These are phyloP conservation scores for Xerocomellus chrysenteron DNA, from an alignment of 768 basidiomycete genomes.

Conservation along the genomic window DNA sequence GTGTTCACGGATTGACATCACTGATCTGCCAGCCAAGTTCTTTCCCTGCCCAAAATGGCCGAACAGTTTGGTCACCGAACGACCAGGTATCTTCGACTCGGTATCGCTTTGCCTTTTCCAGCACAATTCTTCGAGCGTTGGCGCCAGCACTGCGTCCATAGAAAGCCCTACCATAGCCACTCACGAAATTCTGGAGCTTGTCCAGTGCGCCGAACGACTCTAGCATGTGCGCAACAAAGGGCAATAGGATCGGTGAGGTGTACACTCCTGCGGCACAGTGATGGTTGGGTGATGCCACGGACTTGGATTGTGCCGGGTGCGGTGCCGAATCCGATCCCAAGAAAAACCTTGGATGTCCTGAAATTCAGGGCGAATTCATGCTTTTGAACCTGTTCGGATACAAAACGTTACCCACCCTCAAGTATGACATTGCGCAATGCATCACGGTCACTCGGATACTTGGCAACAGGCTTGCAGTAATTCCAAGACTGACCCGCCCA, in stretches of 20 bases:
- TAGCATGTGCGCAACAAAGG: slow-evolving; percentile 84
- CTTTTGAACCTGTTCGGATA: not conserved
- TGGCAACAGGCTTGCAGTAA: slow-evolving; percentile 98
- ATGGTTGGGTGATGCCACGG: slow-evolving; percentile 63
- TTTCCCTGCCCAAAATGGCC: slow-evolving; percentile 90
- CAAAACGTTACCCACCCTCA: slow-evolving; percentile 51
- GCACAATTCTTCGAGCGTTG: slow-evolving; percentile 37
- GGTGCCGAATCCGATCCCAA: slow-evolving; percentile 97
- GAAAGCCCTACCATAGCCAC: slow-evolving; percentile 75
- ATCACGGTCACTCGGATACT: slow-evolving; percentile 87
- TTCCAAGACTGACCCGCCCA: slow-evolving; percentile 96
- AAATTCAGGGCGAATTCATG: not conserved
- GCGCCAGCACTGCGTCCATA: slow-evolving; percentile 48
- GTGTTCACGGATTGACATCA: slow-evolving; percentile 15
- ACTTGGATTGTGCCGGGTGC: slow-evolving; percentile 70
- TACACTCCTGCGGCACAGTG: slow-evolving; percentile 96
- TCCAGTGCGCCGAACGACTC: slow-evolving; percentile 87
- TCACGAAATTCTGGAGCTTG: slow-evolving; percentile 77
- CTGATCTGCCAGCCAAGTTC: slow-evolving; percentile 69
- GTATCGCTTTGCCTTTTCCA: slow-evolving; percentile 42
- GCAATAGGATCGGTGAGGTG: slow-evolving; percentile 89
- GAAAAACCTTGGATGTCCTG: slow-evolving; percentile 94
- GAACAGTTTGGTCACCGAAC: slow-evolving; percentile 48
- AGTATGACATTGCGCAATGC: slow-evolving; percentile 76
- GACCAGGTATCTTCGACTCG: slow-evolving; percentile 50